A percentile compares a stretch with the other conserved stretches of the same genome.
Evolutionary conservation across 345 rosid genomes (phyloP).

Genomic region (Camelina hispida): DNA sequence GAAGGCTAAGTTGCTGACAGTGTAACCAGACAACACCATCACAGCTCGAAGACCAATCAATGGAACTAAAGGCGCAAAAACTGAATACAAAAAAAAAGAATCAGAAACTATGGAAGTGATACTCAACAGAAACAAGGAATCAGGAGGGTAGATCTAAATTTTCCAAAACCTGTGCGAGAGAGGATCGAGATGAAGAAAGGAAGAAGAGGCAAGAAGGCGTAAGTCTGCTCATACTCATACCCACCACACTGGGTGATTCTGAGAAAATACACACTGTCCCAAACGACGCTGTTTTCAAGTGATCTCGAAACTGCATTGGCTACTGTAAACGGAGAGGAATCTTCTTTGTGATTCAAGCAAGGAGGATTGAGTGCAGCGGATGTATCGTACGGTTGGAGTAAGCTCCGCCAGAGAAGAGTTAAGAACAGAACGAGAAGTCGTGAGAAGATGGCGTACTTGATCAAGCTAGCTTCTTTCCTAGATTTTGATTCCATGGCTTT

Average conservation of each 20-base stretch:
- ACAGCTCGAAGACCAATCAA: constrained; percentile 80
- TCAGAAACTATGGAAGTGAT: background rate
- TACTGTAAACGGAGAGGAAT: constrained; percentile 28
- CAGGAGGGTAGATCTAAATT: background rate
- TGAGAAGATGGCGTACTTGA: constrained; percentile 66
- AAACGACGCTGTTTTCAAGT: constrained; percentile 66
- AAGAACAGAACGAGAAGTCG: constrained; percentile 61
- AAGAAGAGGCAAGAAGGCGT: constrained; percentile 87
- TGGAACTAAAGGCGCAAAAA: constrained; percentile 72
- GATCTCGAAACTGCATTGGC: constrained; percentile 46
- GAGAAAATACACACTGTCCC: constrained; percentile 90
- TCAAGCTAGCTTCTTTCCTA: constrained; percentile 42
- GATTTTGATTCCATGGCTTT: constrained; percentile 22
- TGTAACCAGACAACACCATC: constrained; percentile 76
- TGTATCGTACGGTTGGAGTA: constrained; percentile 81
- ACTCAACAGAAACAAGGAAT: background rate
- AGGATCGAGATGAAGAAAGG: constrained; percentile 62
- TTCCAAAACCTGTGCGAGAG: constrained; percentile 63
- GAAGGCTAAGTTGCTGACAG: constrained; percentile 71
- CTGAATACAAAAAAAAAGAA: constrained; percentile 47
- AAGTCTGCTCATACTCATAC: constrained; percentile 90
- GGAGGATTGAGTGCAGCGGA: constrained; percentile 67
- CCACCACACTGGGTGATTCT: constrained; percentile 89
- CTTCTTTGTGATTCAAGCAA: constrained; percentile 52
- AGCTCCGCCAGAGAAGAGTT: constrained; percentile 66